Evolutionary conservation across 2,329 filamentous ascomycete genomes (phyloP).

Genomic region (Trichophyton schoenleinii): DNA sequence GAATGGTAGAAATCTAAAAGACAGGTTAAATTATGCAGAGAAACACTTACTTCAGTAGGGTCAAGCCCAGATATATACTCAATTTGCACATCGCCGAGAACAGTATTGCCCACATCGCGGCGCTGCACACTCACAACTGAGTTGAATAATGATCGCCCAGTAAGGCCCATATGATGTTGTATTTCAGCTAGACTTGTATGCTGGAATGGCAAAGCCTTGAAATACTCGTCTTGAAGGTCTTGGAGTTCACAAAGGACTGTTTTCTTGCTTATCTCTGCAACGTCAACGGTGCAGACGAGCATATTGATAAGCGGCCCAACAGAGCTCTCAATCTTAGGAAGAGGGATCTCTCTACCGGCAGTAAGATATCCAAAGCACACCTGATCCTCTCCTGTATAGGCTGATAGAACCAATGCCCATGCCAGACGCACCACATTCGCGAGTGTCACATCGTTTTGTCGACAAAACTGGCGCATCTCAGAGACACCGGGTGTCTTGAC

Average conservation of each 20-base stretch:
- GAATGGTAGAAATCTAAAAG: not conserved
- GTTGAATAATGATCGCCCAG: conserved; percentile 32
- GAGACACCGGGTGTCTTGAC: conserved; percentile 8
- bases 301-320: conserved; percentile 35
- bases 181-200: conserved; percentile 27
- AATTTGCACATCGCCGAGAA: not conserved
- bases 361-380: conserved; percentile 21
- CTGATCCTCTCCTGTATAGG: conserved; percentile 11
- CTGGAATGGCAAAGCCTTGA: not conserved
- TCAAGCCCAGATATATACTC: not conserved
- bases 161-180: conserved; percentile 31
- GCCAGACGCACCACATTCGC: conserved; percentile 16
- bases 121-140: conserved; percentile 16
- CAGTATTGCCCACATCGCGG: not conserved
- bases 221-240: conserved; percentile 18
- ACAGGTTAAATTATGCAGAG: not conserved
- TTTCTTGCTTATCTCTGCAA: not conserved
- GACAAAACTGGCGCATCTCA: conserved; percentile 5
- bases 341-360: conserved; percentile 25
- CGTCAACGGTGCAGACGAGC: conserved; percentile 12
- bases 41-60: not conserved
- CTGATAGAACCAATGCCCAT: conserved; percentile 16
- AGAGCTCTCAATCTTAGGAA: conserved; percentile 31
- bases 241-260: not conserved
- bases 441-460: conserved; percentile 11